A percentile compares a stretch with the other conserved stretches of the same genome.
Evolutionary conservation across 805 yeast genomes (phyloP).

Genomic region (Pichia kluyveri): DNA sequence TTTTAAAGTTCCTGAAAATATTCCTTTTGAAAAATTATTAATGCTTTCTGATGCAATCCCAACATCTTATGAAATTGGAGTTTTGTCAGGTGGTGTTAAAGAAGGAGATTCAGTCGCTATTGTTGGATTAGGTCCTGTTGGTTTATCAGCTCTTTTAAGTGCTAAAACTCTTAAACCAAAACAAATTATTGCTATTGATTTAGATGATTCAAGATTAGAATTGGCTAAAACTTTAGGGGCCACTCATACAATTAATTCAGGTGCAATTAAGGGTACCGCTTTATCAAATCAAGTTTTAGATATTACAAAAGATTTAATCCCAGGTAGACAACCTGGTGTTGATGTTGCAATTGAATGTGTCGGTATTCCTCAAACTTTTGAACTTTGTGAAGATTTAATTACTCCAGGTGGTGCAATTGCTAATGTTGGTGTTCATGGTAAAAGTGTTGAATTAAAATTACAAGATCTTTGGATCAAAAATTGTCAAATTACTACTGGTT

Average conservation of each 20-base stretch:
- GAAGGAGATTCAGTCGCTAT: constrained; percentile 54
- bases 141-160: constrained; percentile 51
- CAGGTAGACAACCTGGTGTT: constrained; percentile 37
- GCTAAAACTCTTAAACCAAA: constrained; percentile 48
- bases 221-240: constrained; percentile 56
- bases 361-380: constrained; percentile 54
- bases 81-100: constrained; percentile 41
- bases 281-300: constrained; percentile 21
- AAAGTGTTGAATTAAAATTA: constrained; percentile 31
- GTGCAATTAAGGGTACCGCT: constrained; percentile 32
- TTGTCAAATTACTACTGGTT: constrained; percentile 37
- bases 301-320: constrained; percentile 16
- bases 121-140: constrained; percentile 64
- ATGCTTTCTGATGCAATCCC: constrained; percentile 60
- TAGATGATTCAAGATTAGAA: constrained; percentile 48
- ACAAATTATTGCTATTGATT: constrained; percentile 47
- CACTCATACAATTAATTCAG: constrained; percentile 45
- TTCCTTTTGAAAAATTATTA: constrained; percentile 38
- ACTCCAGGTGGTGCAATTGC: constrained; percentile 56
- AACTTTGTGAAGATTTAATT: constrained; percentile 46
- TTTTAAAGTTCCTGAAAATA: constrained; percentile 24
- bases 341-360: constrained; percentile 60
- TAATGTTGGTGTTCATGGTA: constrained; percentile 51
- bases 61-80: constrained; percentile 61
- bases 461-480: constrained; percentile 40